A percentile compares a stretch with the other conserved stretches of the same genome.
phyloP scores from a whole-genome alignment of 75 land plant genomes.

The Larix kaempferi region DNA sequence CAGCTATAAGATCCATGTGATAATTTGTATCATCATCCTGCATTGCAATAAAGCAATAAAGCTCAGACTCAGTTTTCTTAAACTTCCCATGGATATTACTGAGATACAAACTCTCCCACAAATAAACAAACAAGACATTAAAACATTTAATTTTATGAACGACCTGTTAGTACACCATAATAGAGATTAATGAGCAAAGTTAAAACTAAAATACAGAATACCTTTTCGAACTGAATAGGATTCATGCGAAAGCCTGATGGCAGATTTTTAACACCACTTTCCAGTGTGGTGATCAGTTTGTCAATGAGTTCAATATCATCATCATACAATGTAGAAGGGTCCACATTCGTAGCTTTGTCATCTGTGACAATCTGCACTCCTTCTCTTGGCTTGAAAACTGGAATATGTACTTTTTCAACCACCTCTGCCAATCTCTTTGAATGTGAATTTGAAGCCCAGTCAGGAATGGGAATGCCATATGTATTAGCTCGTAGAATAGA shows the following conservation, averaged over 20 bases:
- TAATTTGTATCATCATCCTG: conserved; percentile 92
- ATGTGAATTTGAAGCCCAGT: conserved; percentile 49
- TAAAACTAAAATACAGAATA: no score
- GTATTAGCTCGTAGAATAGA: conserved; percentile 76
- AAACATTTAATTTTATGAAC: no score
- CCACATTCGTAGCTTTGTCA: conserved; percentile 74
- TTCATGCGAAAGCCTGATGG: conserved; percentile 52
- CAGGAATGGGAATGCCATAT: conserved; percentile 76
- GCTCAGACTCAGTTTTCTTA: no score
- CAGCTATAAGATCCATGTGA: conserved; percentile 87
- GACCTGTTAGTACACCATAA: background rate
- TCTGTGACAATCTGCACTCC: conserved; percentile 89
- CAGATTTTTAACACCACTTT: conserved; percentile 41
- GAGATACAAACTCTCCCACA: no score
- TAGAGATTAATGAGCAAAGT: background rate
- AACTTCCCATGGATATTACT: no score
- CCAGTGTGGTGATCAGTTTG: conserved; percentile 48
- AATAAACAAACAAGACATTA: no score
- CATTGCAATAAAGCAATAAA: background rate
- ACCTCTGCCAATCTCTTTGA: conserved; percentile 50
- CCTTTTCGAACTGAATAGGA: conserved; percentile 94
- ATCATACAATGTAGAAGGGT: conserved; percentile 26
- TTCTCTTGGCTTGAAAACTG: conserved; percentile 70
- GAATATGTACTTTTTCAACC: conserved; percentile 55
- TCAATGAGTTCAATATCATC: conserved; percentile 78